Conservation (phyloP, 495 filamentous ascomycete genomes). For the Margaritispora aquatica region DNA sequence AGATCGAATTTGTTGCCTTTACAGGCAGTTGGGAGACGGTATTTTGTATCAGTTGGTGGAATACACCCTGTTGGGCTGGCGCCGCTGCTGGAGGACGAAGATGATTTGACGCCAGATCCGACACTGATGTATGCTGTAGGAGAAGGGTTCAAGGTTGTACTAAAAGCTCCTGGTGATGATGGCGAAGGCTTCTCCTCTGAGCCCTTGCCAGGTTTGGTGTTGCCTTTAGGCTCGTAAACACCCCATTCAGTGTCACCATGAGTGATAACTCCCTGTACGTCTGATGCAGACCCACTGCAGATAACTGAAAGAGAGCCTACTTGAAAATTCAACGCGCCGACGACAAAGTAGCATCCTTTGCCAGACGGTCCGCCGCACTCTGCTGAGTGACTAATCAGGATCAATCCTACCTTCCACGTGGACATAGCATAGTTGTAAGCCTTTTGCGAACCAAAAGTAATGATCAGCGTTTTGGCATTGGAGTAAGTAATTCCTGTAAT, state of each 20-base stretch:
- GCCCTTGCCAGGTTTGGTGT: not conserved
- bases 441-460: not conserved
- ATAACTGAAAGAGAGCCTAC: not conserved
- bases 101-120: not conserved
- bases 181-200: not conserved
- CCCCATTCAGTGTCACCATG: not conserved
- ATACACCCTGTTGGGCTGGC: slow-evolving; percentile 1
- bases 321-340: not conserved
- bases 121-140: not conserved
- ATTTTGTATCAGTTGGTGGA: slow-evolving; percentile 13
- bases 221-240: not conserved
- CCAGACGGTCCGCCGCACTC: not conserved
- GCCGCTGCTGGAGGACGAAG: not conserved
- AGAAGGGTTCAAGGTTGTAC: not conserved
- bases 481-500: not conserved
- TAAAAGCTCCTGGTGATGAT: not conserved
- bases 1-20: slow-evolving; percentile 13
- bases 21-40: slow-evolving; percentile 20
- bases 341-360: not conserved
- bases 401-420: not conserved
- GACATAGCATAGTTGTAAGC: not conserved
- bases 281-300: not conserved
- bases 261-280: not conserved
- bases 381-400: not conserved
- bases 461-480: not conserved